Evolutionary conservation across 2,329 filamentous ascomycete genomes (phyloP), one percentile per base, ranked within the genome.

Genomic region (Zasmidium cellare): DNA sequence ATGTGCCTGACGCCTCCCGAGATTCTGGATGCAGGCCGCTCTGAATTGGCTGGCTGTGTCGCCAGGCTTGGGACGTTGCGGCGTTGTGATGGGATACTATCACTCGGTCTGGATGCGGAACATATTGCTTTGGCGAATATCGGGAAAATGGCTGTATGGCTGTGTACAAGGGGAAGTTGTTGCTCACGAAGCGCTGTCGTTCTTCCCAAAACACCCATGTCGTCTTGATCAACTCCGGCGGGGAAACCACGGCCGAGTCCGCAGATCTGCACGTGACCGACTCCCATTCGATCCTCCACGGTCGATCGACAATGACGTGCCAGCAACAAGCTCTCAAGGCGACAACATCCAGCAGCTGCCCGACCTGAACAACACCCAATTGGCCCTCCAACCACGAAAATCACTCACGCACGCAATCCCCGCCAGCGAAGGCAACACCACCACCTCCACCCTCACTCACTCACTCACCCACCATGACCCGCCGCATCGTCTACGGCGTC

Each of bases 401-500:
- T n/a, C n/a, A n/a, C n/a, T n/a, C n/a, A n/a, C n/a, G 47, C 47
- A 49, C 47, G 24, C 47, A 23, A 49, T 49, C 24, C 22, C 22
- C 48, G 19, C 25, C 46, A 49, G 3, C 46, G 28, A 28, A 38
- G 25, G 41, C 19, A 19, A 23, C 50, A 38, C 50, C 50, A 25
- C n/a, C 38, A 19, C 19, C 31, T 2, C 22, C 35, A 24, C 35
- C 50, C 31, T 24, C 3, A 41, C 19, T 18, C 25, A 14, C 16
- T 16, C 46, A 18, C 31, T 28, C 24, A 20, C 44, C 57, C 58
- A 70, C 47, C 68, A 81, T 81, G 79, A 79, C 79, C 60, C 74
- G 79, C 35, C 74, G 75, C 59, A 71, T 78, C 18, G 77, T 82
- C 24, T 82, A 81, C 64, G 76, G 76, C 66, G 72, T 78, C 61